Conservation (phyloP, 2,329 filamentous ascomycete species). For the Hypoxylon rubiginosum region DNA sequence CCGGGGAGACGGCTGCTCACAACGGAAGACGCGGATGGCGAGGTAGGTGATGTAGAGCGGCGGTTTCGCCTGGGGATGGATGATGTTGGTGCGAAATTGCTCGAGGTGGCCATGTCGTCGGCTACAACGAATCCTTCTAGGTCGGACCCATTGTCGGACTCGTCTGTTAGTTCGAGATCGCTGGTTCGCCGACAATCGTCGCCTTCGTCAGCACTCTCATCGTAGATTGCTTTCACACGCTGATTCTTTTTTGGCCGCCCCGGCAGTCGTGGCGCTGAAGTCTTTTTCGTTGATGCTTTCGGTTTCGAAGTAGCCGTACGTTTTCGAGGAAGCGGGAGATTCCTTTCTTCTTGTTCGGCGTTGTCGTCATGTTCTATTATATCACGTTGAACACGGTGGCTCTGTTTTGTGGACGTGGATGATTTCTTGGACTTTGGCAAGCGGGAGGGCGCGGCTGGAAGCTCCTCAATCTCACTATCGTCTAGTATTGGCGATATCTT, state of each 20-base stretch:
- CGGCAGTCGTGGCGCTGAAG: constrained; percentile 27
- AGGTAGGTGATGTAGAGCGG: constrained; percentile 46
- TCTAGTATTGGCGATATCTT: constrained; percentile 36
- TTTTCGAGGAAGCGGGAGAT: constrained; percentile 36
- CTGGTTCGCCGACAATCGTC: constrained; percentile 54
- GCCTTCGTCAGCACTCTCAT: constrained; percentile 54
- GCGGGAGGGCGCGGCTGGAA: constrained; percentile 25
- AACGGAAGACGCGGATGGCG: constrained; percentile 41
- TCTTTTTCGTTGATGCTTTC: constrained; percentile 29
- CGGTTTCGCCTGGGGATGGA: constrained; percentile 41
- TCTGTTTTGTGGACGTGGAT: constrained; percentile 18
- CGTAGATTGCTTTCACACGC: constrained; percentile 41
- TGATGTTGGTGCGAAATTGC: constrained; percentile 44
- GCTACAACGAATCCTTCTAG: constrained; percentile 52
- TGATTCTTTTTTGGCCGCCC: constrained; percentile 41
- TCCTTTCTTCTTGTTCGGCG: constrained; percentile 13
- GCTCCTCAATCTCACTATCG: constrained; percentile 39
- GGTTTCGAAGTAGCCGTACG: constrained; percentile 28
- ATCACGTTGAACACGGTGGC: neutral
- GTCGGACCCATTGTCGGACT: constrained; percentile 52
- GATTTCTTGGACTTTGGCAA: constrained; percentile 32
- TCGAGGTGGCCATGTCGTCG: constrained; percentile 51
- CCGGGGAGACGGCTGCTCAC: neutral
- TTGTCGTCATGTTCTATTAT: constrained; percentile 26
- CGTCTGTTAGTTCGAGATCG: constrained; percentile 54